phyloP scores from a whole-genome alignment of 148 eudicot genomes.

The Rhododendron ferrugineum region DNA sequence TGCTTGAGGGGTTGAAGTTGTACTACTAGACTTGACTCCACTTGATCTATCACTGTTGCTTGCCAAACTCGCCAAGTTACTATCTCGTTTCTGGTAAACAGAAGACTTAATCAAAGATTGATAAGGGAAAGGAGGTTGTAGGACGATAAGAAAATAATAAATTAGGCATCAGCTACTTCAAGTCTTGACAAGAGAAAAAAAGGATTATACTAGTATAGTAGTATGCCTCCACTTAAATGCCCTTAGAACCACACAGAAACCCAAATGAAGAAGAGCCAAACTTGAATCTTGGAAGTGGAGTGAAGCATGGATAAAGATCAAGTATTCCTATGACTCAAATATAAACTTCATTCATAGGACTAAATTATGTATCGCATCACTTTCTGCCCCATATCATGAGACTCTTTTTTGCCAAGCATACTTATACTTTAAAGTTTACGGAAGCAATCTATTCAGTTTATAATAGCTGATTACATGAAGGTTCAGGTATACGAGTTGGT shows the following conservation, averaged over 20 bases:
- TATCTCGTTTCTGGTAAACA: conserved; percentile 71
- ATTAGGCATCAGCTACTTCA: neutral
- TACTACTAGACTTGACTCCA: conserved; percentile 71
- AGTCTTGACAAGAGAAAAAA: neutral
- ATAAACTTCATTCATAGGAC: neutral
- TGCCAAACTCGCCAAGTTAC: conserved; percentile 55
- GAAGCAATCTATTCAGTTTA: neutral
- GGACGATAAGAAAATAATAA: neutral
- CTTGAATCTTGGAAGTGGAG: neutral
- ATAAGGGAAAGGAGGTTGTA: neutral
- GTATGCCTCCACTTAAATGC: neutral
- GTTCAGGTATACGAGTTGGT: neutral
- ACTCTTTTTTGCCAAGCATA: neutral
- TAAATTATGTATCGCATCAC: neutral
- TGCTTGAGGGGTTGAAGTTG: conserved; percentile 93
- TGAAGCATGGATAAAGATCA: neutral
- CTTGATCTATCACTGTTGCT: conserved; percentile 90
- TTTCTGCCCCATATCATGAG: neutral
- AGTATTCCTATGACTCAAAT: neutral
- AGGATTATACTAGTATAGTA: neutral
- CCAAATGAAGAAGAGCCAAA: neutral
- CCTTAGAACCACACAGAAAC: neutral
- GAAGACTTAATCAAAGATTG: neutral
- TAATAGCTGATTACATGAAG: neutral
- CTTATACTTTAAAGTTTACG: neutral